Base-by-base conservation (phyloP, 306 rosid genomes). In the Acacia melanoxylon region DNA sequence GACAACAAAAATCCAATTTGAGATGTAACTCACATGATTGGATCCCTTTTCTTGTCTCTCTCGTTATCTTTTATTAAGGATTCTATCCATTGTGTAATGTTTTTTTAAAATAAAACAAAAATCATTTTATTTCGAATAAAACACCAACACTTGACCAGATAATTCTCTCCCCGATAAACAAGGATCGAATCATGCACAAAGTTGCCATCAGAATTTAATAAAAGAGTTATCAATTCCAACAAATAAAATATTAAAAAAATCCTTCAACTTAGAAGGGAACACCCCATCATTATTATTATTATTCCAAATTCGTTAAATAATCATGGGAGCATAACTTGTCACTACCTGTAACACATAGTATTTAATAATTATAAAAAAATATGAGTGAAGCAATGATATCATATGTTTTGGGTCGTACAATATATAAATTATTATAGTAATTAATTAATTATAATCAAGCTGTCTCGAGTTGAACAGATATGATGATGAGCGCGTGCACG, bases 401-500 rank as follows among this genome's bases (percentile, higher is more conserved):
- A 51, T 51, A 5, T 46, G 59, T 8, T 20, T 8, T 10, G 31
- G 17, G 63, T 48, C 4, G 25, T 72, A 72, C 61, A 48, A 72
- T 5, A 35, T 5, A 16, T 61, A 12, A 9, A 40, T 35, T 19
- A 68, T 40, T 68, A 68, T 68, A 31, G 12, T 54, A 13, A 66
- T 66, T 29, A 33, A 66, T 66, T 24, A 29, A 2, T 10, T 31
- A 20, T 52, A 37, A 19, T 35, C 67, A 74, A 40, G 68, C 12
- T 74, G 22, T 74, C 71, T 33, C 0, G 20, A 12, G 19, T 24
- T 61, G 17, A 61, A 25, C 67, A 61, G 33, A 10, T 20, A 4
- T 74, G 62, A 35, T 54, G 33, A 74, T 31, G 66, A 11, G 54
- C 25, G 54, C 79, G 51, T 75, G 79, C 68, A 40, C 40, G 69